phyloP scores from a whole-genome alignment of 2,329 filamentous ascomycete species.

The Fusarium begoniae region DNA sequence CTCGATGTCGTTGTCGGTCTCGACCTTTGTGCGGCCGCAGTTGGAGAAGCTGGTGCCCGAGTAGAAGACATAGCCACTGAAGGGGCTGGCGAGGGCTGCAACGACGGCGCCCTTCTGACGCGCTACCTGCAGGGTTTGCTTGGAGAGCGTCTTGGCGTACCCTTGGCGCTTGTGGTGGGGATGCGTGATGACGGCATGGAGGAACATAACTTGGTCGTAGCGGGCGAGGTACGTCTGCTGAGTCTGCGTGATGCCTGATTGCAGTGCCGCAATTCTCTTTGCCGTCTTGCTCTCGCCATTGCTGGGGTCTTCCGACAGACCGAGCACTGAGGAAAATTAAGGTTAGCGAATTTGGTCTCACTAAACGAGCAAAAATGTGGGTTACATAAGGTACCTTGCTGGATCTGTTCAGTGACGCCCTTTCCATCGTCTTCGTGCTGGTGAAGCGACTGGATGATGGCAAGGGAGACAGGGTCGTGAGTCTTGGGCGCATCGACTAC shows the following conservation, averaged over 20 bases:
- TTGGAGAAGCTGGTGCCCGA: slow-evolving; percentile 33
- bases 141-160: slow-evolving; percentile 32
- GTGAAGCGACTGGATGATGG: slow-evolving; percentile 22
- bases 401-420: slow-evolving; percentile 17
- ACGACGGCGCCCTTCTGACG: slow-evolving; percentile 28
- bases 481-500: slow-evolving; percentile 28
- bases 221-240: slow-evolving; percentile 32
- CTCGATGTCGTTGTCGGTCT: slow-evolving; percentile 25
- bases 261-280: slow-evolving; percentile 24
- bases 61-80: slow-evolving; percentile 35
- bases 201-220: slow-evolving; percentile 26
- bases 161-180: slow-evolving; percentile 33
- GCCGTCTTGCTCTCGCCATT: slow-evolving; percentile 18
- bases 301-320: background rate
- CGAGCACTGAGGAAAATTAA: slow-evolving; percentile 7
- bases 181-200: slow-evolving; percentile 38
- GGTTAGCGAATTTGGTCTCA: background rate
- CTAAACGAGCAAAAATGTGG: background rate
- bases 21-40: slow-evolving; percentile 31
- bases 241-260: slow-evolving; percentile 25
- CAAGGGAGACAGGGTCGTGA: slow-evolving; percentile 24
- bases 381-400: slow-evolving; percentile 1
- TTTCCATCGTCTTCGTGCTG: slow-evolving; percentile 15
- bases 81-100: slow-evolving; percentile 22
- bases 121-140: slow-evolving; percentile 26